phyloP scores from a whole-genome alignment of 805 yeast species.

The Nakazawaea ishiwadae region DNA sequence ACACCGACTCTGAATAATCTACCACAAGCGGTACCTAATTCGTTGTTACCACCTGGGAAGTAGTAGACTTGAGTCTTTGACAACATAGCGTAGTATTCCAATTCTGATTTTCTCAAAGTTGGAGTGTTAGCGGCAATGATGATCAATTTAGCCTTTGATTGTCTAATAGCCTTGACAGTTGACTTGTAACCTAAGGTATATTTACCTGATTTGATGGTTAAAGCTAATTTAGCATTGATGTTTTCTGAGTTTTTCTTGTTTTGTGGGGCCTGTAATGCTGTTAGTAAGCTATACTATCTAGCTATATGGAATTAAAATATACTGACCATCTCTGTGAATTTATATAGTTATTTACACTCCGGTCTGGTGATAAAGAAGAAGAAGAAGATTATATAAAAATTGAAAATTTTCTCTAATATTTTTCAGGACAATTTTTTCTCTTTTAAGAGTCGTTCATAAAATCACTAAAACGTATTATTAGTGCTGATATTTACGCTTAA shows the following conservation, averaged over 20 bases:
- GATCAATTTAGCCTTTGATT: constrained; percentile 97
- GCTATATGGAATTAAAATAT: constrained; percentile 24
- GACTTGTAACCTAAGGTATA: constrained; percentile 99
- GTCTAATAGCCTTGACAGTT: constrained; percentile 96
- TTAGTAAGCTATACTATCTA: constrained; percentile 30
- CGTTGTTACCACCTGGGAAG: constrained; percentile 99
- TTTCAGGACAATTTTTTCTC: too few relatives aligned
- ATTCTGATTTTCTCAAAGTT: constrained; percentile 98
- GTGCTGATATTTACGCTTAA: too few relatives aligned
- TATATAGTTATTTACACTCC: constrained; percentile 70
- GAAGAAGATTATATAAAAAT: too few relatives aligned
- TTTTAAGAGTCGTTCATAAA: too few relatives aligned
- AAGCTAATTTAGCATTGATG: constrained; percentile 97
- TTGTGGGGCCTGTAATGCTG: constrained; percentile 82
- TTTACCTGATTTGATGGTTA: constrained; percentile 98
- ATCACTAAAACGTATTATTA: too few relatives aligned
- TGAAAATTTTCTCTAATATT: too few relatives aligned
- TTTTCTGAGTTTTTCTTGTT: constrained; percentile 82
- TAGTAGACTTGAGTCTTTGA: constrained; percentile 96
- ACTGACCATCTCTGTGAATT: constrained; percentile 98
- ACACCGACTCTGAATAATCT: constrained; percentile 99
- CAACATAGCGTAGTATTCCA: constrained; percentile 99
- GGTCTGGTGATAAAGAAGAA: constrained; percentile 59
- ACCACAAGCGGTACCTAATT: constrained; percentile 99
- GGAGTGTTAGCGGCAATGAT: constrained; percentile 99